Base-by-base conservation (phyloP, 2,329 filamentous ascomycete species). In the Phoma sp. region DNA sequence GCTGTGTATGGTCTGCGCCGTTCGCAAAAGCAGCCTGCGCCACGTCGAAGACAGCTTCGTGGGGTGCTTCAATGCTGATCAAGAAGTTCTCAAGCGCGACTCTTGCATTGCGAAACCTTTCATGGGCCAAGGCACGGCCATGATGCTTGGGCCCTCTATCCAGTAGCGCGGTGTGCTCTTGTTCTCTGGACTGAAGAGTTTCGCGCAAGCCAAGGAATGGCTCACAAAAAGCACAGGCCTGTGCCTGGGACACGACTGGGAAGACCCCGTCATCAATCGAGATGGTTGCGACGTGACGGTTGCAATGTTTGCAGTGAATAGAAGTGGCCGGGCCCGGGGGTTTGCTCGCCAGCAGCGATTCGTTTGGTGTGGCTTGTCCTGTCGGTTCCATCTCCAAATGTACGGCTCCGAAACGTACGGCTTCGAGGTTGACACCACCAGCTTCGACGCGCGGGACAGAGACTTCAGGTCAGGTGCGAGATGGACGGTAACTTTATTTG, bases 61-160 rank as follows among this genome's bases (percentile, higher is more conserved):
- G 36, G 13, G 46, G 41, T 21, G 51, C 55, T 49, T 72, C 65
- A 10, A 68, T 55, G 17, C 43, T 41, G 21, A 70, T 55, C 29
- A 73, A 38, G 41, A 67, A 69, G 40, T 74, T 74, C 15, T 65
- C 63, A 29, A 70, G 60, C 3, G 36, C 40, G 7, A 57, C 32
- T 21, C 36, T 53, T 46, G 55, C 45, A 12, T 45, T 53, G 12
- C 44, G 44, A 17, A 43, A 35, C 12, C 31, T 36, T 1, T 39
- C 31, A 17, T 45, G 50, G 12, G 55, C 55, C 7, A 46, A 1
- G 1, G 32, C 8, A 7, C 55, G 49, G 4, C 55, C 55, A 32
- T 44, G 38, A 32, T 57, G 55, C n/a, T 54, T 53, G 13, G 35
- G 40, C 21, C 50, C 49, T 22, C 45, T 53, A 15, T 43, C 45